Base-by-base conservation (phyloP, 2,329 filamentous ascomycete genomes). In the Colletotrichum eremochloae region DNA sequence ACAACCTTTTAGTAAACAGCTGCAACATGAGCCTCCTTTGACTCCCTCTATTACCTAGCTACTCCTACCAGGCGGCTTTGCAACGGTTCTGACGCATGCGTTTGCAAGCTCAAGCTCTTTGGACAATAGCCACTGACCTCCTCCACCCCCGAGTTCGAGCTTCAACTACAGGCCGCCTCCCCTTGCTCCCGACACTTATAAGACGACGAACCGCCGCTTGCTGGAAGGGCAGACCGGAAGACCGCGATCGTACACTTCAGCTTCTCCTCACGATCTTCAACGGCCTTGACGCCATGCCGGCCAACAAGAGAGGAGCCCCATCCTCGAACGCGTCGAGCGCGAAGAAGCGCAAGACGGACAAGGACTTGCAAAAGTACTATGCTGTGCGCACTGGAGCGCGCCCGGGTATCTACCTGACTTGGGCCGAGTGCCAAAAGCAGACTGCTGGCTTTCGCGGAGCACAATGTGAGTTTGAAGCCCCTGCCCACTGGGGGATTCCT, bases 391-490 rank as follows among this genome's bases (percentile, higher is more conserved):
- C 82, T 50, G 90, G 91, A 20, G 83, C 85, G 73, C 81, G 79
- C 15, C 89, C 89, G 0, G 90, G 91, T 9, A 44, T 64, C 5
- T 68, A 69, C 9, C 80, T 84, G 68, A 87, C 82, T 2, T 93
- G 90, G 85, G 77, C 84, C n/a, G 88, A 91, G 63, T 92, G 90
- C 76, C 84, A 90, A 79, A 81, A 84, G 69, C 89, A 91, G 78
- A 92, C 87, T 48, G 84, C 86, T 0, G 89, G 90, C 1, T 91
- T 87, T 79, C 85, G 82, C 77, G 91, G 91, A 29, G 92, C 92
- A 69, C 82, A 88, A 46, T 94, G 93, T 94, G 84, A 81, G 92
- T 88, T 57, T 55, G 67, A 57, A 38, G 31, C 14, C 20, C 6
- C 33, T 42, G 8, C 6, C 46, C 38, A 36, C 33, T 11, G 20